These are phyloP conservation scores for Purshia tridentata DNA, from an alignment of 306 rosid species.

Conservation along the genomic window DNA sequence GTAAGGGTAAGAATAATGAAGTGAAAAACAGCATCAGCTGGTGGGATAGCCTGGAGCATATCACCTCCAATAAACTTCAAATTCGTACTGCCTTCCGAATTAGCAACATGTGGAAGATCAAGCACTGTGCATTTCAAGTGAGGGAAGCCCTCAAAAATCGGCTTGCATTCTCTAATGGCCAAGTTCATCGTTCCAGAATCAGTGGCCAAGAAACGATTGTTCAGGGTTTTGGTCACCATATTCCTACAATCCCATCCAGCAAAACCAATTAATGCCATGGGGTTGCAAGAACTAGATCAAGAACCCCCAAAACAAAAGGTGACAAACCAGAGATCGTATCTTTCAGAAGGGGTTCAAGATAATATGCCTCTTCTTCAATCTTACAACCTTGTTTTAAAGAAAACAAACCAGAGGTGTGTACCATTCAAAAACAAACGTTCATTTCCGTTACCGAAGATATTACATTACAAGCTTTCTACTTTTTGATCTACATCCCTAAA, in stretches of 20 bases:
- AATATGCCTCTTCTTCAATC: constrained; percentile 29
- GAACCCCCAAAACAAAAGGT: neutral
- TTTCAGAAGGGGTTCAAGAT: constrained; percentile 41
- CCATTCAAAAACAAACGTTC: neutral
- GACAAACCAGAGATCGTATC: constrained; percentile 22
- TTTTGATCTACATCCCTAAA: neutral
- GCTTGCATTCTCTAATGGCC: constrained; percentile 33
- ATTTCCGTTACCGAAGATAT: neutral
- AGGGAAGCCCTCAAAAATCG: constrained; percentile 52
- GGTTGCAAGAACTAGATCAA: constrained; percentile 6
- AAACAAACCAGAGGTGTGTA: constrained; percentile 41
- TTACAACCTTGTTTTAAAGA: constrained; percentile 14
- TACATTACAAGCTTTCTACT: neutral
- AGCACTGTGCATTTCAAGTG: constrained; percentile 46
- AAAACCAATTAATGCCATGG: constrained; percentile 45
- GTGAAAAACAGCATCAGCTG: constrained; percentile 45
- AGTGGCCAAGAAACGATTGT: constrained; percentile 33
- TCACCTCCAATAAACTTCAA: constrained; percentile 53
- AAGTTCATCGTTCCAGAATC: constrained; percentile 47
- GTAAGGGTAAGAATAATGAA: neutral
- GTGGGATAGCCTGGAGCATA: constrained; percentile 48
- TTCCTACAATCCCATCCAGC: constrained; percentile 36
- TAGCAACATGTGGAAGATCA: constrained; percentile 48
- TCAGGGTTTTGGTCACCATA: constrained; percentile 23
- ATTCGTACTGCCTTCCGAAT: constrained; percentile 23